These are phyloP conservation scores for Bipolaris cookei DNA, from an alignment of 2,329 filamentous ascomycete species.

Conservation along the genomic window DNA sequence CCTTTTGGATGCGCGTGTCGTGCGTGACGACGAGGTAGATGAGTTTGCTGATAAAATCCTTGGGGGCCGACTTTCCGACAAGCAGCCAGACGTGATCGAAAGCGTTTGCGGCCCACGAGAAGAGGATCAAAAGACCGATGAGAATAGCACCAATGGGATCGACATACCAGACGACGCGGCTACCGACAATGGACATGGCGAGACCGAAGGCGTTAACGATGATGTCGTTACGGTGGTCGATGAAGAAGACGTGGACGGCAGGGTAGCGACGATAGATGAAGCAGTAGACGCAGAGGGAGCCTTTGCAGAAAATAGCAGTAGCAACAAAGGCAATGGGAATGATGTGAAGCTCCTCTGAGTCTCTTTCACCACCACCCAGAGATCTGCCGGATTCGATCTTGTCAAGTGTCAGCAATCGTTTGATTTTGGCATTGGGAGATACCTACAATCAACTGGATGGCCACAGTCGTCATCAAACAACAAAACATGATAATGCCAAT, in stretches of 20 bases:
- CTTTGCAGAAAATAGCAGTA: conserved; percentile 58
- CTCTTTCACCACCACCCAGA: conserved; percentile 54
- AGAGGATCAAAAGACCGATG: conserved; percentile 66
- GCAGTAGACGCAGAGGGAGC: conserved; percentile 61
- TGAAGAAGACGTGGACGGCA: conserved; percentile 63
- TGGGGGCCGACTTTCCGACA: conserved; percentile 66
- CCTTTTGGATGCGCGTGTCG: conserved; percentile 61
- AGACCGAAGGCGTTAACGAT: conserved; percentile 63
- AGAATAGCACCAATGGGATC: conserved; percentile 66
- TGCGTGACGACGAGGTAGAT: conserved; percentile 64
- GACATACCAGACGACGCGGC: conserved; percentile 63
- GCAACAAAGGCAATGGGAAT: conserved; percentile 63
- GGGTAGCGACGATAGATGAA: conserved; percentile 61
- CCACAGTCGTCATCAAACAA: conserved; percentile 70
- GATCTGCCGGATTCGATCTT: conserved; percentile 62
- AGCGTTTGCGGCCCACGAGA: conserved; percentile 66
- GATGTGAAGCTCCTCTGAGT: conserved; percentile 57
- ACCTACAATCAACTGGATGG: conserved; percentile 65
- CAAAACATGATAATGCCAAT: conserved; percentile 71
- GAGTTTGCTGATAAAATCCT: conserved; percentile 62
- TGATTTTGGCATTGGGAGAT: conserved; percentile 6
- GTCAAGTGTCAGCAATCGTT: conserved; percentile 36
- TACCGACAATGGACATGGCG: conserved; percentile 62
- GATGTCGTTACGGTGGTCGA: conserved; percentile 65
- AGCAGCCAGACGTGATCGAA: conserved; percentile 68